A percentile compares a stretch with the other conserved stretches of the same genome.
phyloP scores from a whole-genome alignment of 176 grass and related monocot genomes.

The Typha latifolia region DNA sequence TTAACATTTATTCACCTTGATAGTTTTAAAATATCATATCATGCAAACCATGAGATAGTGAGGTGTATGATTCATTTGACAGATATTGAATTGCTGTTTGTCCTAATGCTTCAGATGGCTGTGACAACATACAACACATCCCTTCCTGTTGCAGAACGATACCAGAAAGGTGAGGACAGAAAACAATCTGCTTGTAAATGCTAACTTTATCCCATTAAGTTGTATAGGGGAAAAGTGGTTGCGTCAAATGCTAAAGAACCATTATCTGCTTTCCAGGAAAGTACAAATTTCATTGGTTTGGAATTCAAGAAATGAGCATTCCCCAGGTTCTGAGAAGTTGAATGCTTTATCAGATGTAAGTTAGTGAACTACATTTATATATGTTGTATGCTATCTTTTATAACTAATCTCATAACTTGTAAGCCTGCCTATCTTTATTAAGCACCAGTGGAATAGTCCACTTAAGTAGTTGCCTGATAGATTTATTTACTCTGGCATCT shows the following conservation, averaged over 20 bases:
- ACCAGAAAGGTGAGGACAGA: slow-evolving; percentile 56
- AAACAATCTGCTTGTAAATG: slow-evolving; percentile 1
- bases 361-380: slow-evolving; percentile 6
- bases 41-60: too few species aligned
- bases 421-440: too few species aligned
- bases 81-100: too few species aligned
- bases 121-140: slow-evolving; percentile 96
- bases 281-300: slow-evolving; percentile 93
- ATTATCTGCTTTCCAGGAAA: slow-evolving; percentile 45
- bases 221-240: slow-evolving; percentile 1
- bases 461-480: too few species aligned
- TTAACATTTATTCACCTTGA: too few species aligned
- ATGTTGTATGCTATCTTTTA: not conserved
- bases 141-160: slow-evolving; percentile 66
- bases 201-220: not conserved
- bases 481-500: not conserved
- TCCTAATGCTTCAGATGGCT: slow-evolving; percentile 50
- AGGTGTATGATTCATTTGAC: too few species aligned
- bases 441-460: too few species aligned
- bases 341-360: slow-evolving; percentile 73
- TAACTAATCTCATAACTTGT: too few species aligned
- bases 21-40: too few species aligned
- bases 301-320: slow-evolving; percentile 80
- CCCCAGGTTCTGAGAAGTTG: slow-evolving; percentile 53
- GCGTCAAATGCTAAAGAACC: slow-evolving; percentile 12